A percentile compares a stretch with the other conserved stretches of the same genome.
Evolutionary conservation across 2,329 filamentous ascomycete species (phyloP).

Genomic region (Cladophialophora yegresii): DNA sequence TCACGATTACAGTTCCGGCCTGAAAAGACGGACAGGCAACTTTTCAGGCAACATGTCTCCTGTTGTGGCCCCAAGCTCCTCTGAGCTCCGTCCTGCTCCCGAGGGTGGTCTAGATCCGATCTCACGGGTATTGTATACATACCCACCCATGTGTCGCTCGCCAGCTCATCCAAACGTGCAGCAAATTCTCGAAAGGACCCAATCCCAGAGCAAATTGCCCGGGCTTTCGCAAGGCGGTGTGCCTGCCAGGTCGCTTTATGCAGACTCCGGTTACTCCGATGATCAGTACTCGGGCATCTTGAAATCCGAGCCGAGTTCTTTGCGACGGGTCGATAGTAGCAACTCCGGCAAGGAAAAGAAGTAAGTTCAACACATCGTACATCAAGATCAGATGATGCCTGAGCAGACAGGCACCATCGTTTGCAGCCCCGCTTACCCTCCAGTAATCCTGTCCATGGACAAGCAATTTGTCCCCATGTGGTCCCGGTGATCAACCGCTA

Average conservation of each 20-base stretch:
- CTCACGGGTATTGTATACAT: constrained; percentile 26
- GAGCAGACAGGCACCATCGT: constrained; percentile 6
- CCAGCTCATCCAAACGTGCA: constrained; percentile 37
- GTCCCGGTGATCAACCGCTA: constrained; percentile 6
- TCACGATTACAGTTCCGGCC: constrained; percentile 21
- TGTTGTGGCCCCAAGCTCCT: constrained; percentile 18
- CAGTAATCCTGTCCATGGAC: constrained; percentile 6
- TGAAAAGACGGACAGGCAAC: constrained; percentile 13
- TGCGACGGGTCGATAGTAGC: constrained; percentile 39
- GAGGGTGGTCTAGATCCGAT: constrained; percentile 30
- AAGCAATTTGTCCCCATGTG: constrained; percentile 14
- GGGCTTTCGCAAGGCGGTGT: constrained; percentile 48
- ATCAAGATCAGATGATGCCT: neutral
- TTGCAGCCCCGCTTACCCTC: neutral
- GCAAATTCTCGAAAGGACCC: constrained; percentile 69
- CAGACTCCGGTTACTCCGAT: constrained; percentile 45
- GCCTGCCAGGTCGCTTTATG: constrained; percentile 42
- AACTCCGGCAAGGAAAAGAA: constrained; percentile 62
- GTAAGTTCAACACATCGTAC: constrained; percentile 50
- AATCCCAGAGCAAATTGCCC: constrained; percentile 57
- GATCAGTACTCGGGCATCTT: constrained; percentile 39
- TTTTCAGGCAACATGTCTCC: constrained; percentile 27
- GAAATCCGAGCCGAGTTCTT: constrained; percentile 37
- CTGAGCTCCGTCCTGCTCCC: constrained; percentile 22
- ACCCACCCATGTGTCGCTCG: constrained; percentile 3